Evolutionary conservation across 495 filamentous ascomycete species (phyloP), one percentile per base, ranked within the genome.

Genomic region (Aspergillus kassunensis): DNA sequence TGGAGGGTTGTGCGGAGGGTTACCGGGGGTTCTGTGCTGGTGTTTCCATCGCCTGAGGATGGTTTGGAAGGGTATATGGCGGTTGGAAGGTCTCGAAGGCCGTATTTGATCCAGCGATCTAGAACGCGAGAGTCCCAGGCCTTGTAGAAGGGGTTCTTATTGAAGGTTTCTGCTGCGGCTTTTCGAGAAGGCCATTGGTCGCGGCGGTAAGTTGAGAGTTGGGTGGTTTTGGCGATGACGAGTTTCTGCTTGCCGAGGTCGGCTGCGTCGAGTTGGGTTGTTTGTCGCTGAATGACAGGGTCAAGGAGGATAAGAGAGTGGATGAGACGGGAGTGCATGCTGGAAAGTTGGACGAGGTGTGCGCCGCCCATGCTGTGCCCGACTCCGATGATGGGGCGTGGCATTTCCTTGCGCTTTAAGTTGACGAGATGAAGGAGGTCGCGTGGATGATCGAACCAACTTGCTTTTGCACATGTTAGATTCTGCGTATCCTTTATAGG

Each of bases 361-460:
- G 79, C 80, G 53, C 80, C 91, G 56, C 93, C 93, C 77, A 90
- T 87, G 64, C 87, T 92, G 69, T 98, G 93, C 18, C 93, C 93
- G 3, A 98, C 64, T 24, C 91, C 93, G 50, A 97, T 70, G n/a
- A 97, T 69, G 5, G 93, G 92, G 10, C 88, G 86, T 3, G 87
- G 84, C 88, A 97, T 95, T 50, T 88, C 68, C 7, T 76, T 68
- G 25, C 89, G 87, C 69, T 96, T 91, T 36, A 80, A 73, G 68
- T 96, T 97, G 69, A 93, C 78, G 62, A 96, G 78, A 57, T 89
- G 81, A n/a, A 95, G 78, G 10, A 97, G 79, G 68, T 98, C 93
- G 41, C 93, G 80, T 15, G 89, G 68, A 67, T 95, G 83, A 69
- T 98, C 93, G 43, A 82, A 76, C 93, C 93, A 98, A 57, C 75